Evolutionary conservation across 2,329 filamentous ascomycete species (phyloP).

Genomic region (Epichloe hybrida): DNA sequence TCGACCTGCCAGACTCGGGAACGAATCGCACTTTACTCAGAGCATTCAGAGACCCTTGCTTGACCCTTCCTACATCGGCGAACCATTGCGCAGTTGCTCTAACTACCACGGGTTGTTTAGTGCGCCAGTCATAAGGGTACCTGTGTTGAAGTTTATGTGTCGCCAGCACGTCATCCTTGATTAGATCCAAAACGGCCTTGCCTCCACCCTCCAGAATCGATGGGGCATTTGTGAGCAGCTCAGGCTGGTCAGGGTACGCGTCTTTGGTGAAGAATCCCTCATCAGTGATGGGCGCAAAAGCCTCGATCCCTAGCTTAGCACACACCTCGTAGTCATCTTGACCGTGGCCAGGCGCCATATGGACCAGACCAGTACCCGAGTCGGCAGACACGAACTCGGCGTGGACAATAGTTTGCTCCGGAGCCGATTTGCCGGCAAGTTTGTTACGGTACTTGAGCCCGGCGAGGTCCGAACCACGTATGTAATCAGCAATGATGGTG

Average conservation of each 20-base stretch:
- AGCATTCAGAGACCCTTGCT: constrained; percentile 55
- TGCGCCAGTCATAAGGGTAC: constrained; percentile 96
- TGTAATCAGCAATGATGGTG: constrained; percentile 37
- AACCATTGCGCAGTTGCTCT: constrained; percentile 97
- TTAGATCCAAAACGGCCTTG: constrained; percentile 52
- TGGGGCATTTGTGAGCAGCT: constrained; percentile 50
- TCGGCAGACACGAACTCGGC: constrained; percentile 81
- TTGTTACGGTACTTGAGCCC: constrained; percentile 57
- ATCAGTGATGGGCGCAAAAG: constrained; percentile 73
- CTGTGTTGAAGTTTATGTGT: constrained; percentile 71
- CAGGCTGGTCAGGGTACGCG: constrained; percentile 58
- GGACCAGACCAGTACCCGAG: constrained; percentile 91
- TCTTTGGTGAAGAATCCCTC: constrained; percentile 68
- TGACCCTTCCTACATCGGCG: constrained; percentile 77
- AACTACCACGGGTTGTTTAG: constrained; percentile 82
- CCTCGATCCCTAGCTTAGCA: constrained; percentile 52
- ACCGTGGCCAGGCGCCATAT: constrained; percentile 86
- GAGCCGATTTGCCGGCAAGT: constrained; percentile 45
- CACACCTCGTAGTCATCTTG: constrained; percentile 93
- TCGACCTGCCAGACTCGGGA: constrained; percentile 56
- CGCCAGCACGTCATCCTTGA: constrained; percentile 52
- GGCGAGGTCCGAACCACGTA: constrained; percentile 52
- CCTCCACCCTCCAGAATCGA: constrained; percentile 60
- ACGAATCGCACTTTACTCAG: constrained; percentile 65
- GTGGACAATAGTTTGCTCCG: constrained; percentile 57